Percentiles rank a stretch among this genome's conserved stretches.
These are phyloP conservation scores for Blumeria graminis DNA, from an alignment of 2,329 filamentous ascomycete species.

Conservation along the genomic window DNA sequence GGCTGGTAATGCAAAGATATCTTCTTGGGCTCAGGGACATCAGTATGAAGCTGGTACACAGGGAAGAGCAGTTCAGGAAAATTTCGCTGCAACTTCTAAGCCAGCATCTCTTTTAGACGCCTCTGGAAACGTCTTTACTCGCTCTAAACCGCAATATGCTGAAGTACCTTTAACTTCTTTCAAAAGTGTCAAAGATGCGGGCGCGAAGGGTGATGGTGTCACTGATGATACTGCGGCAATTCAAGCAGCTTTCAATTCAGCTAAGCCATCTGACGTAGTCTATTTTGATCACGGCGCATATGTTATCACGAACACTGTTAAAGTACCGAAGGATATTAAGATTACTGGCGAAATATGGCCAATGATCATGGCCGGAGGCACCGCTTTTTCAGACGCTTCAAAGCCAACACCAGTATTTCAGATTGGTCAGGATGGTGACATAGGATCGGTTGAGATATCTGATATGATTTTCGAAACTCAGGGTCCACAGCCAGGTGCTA, in stretches of 20 bases:
- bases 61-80: slow-evolving; percentile 33
- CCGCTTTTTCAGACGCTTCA: slow-evolving; percentile 44
- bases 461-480: slow-evolving; percentile 64
- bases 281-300: slow-evolving; percentile 51
- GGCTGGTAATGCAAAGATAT: slow-evolving; percentile 41
- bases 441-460: slow-evolving; percentile 63
- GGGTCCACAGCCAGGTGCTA: slow-evolving; percentile 64
- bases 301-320: slow-evolving; percentile 42
- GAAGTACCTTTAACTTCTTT: slow-evolving; percentile 42
- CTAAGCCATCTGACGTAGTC: slow-evolving; percentile 37
- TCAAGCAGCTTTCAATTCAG: slow-evolving; percentile 50
- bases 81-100: slow-evolving; percentile 30
- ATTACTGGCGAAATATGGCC: slow-evolving; percentile 88
- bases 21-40: slow-evolving; percentile 59
- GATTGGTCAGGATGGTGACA: slow-evolving; percentile 53
- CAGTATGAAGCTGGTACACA: slow-evolving; percentile 28
- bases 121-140: slow-evolving; percentile 50
- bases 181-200: slow-evolving; percentile 56
- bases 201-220: slow-evolving; percentile 67
- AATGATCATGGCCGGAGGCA: slow-evolving; percentile 61
- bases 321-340: slow-evolving; percentile 54
- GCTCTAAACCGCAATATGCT: slow-evolving; percentile 76
- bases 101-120: slow-evolving; percentile 38
- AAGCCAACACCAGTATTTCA: slow-evolving; percentile 73
- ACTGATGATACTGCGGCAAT: slow-evolving; percentile 76